These are phyloP conservation scores for Hanseniaspora meyeri DNA, from an alignment of 805 yeast genomes.

Conservation along the genomic window DNA sequence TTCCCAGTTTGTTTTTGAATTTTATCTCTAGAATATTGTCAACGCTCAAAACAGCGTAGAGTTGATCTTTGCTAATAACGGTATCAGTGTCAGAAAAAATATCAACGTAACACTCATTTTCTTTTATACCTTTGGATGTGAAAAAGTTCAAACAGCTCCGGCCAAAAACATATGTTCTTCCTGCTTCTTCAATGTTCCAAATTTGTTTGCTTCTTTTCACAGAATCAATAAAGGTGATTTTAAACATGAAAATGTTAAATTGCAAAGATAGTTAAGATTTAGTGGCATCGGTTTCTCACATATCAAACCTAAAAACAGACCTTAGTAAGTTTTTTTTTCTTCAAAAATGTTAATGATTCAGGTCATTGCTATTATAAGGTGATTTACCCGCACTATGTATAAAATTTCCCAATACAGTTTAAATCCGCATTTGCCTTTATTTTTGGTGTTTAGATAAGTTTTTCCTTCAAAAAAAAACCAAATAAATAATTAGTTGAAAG, in stretches of 20 bases:
- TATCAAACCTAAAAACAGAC: too few relatives aligned
- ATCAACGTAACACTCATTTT: neutral
- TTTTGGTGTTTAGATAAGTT: neutral
- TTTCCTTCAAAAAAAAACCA: neutral
- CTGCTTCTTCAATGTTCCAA: neutral
- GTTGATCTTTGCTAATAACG: neutral
- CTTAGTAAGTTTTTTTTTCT: too few relatives aligned
- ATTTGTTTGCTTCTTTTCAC: neutral
- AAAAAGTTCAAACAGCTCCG: neutral
- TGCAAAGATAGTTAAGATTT: neutral
- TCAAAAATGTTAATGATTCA: too few relatives aligned
- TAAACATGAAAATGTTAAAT: neutral
- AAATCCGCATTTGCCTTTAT: neutral
- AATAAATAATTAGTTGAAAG: neutral
- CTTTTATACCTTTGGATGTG: neutral
- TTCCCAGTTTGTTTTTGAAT: neutral
- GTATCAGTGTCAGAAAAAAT: neutral
- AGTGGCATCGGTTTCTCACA: neutral
- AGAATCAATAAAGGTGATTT: neutral
- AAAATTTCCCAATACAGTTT: neutral
- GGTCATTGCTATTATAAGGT: too few relatives aligned
- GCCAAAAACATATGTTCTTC: neutral
- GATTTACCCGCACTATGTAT: neutral
- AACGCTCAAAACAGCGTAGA: neutral
- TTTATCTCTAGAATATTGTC: neutral